These are phyloP conservation scores for Apophysomyces trapeziformis DNA, from an alignment of 371 early-diverging fungal species.

Conservation along the genomic window DNA sequence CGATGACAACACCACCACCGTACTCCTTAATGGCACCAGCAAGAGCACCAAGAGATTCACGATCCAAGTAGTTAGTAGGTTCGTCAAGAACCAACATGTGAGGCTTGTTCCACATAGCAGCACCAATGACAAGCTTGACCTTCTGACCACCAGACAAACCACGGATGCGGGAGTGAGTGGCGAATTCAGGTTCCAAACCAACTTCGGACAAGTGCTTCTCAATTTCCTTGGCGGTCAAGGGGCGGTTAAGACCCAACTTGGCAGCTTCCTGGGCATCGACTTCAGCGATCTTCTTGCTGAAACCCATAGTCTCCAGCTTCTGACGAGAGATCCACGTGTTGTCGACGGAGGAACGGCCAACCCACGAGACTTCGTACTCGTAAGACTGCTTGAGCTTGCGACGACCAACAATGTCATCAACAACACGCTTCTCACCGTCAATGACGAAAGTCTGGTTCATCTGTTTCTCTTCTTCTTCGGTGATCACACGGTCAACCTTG, in stretches of 20 bases:
- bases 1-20: constrained; percentile 78
- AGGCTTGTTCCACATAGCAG: constrained; percentile 84
- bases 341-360: constrained; percentile 60
- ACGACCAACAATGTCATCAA: constrained; percentile 65
- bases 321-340: constrained; percentile 77
- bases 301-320: constrained; percentile 70
- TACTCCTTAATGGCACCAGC: constrained; percentile 68
- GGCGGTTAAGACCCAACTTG: constrained; percentile 64
- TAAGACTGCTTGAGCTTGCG: constrained; percentile 72
- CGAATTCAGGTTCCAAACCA: constrained; percentile 74
- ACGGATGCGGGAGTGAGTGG: constrained; percentile 82
- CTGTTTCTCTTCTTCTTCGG: constrained; percentile 65
- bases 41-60: constrained; percentile 76
- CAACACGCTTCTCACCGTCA: constrained; percentile 66
- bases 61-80: constrained; percentile 85
- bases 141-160: constrained; percentile 93
- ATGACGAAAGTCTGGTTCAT: constrained; percentile 66
- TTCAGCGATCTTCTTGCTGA: constrained; percentile 67
- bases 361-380: constrained; percentile 71
- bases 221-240: constrained; percentile 66
- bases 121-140: constrained; percentile 86
- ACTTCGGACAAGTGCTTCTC: constrained; percentile 73
- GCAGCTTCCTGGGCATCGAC: constrained; percentile 72
- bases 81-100: constrained; percentile 90
- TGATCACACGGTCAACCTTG: constrained; percentile 66